phyloP scores from a whole-genome alignment of 306 rosid genomes.

The Vigna unguiculata region DNA sequence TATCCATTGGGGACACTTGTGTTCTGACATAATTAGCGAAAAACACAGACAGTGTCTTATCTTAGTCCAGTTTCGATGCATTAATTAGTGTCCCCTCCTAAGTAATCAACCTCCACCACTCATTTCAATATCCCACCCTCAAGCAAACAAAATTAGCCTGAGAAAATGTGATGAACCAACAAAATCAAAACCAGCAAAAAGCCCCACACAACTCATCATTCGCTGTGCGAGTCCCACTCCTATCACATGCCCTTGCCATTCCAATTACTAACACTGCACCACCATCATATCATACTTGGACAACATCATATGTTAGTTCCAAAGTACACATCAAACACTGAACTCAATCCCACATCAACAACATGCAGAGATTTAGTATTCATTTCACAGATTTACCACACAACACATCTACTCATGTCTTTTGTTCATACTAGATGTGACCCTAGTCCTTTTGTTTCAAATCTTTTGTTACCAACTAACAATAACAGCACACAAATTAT shows the following conservation, averaged over 20 bases:
- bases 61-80: conserved; percentile 25
- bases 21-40: conserved; percentile 35
- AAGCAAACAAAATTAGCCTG: conserved; percentile 36
- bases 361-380: conserved; percentile 1
- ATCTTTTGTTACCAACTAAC: not conserved
- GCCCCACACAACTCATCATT: conserved; percentile 42
- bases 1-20: conserved; percentile 25
- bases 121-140: conserved; percentile 27
- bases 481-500: not conserved
- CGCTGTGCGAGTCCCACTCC: conserved; percentile 12
- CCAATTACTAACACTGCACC: conserved; percentile 43
- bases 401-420: not conserved
- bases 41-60: conserved; percentile 47
- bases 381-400: no score
- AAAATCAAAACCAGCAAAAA: conserved; percentile 34
- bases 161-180: conserved; percentile 7
- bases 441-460: not conserved
- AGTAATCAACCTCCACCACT: conserved; percentile 35
- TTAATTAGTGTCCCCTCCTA: conserved; percentile 29
- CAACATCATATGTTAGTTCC: not conserved
- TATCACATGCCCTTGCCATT: conserved; percentile 24
- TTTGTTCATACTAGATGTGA: not conserved
- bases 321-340: conserved; percentile 2
- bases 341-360: not conserved
- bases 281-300: conserved; percentile 7